Base-by-base conservation (phyloP, 441 rosid species). In the Erodium trifolium region DNA sequence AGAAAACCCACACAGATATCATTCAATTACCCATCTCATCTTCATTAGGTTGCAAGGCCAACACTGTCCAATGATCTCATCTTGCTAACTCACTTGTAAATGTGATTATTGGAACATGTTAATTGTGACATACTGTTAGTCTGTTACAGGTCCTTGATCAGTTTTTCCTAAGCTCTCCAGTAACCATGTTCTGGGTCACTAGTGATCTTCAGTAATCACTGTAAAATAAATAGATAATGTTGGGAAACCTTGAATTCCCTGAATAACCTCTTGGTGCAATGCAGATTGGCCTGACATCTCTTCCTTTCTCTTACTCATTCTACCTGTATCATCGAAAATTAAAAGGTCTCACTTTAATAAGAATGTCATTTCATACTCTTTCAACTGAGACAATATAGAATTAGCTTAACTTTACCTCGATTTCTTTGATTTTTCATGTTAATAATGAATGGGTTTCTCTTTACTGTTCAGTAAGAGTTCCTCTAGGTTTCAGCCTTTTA, bases 401-500 rank as follows among this genome's bases (percentile, higher is more conserved):
- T 49, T 14, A n/a, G 57, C 57, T 49, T 9, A 41, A 41, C 45
- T 41, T 41, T 41, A 41, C 45, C 45, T 41, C 5, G 45, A 41
- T 41, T 9, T 41, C 45, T 41, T 41, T 41, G 17, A 49, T n/a
- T 49, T 16, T 10, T 72, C 67, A 68, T 59, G 67, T 64, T n/a
- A 27, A 2, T 34, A 34, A 5, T n/a, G 45, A 35, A 31, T 11
- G 43, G 4, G 43, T 34, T 60, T 60, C 41, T 67, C 69, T 67
- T n/a, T 68, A 29, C n/a, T 67, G 64, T 49, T 72, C 60, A 19
- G 59, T 73, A 69, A 63, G 57, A 13, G 55, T 29, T 60, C 65
- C 37, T 70, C 72, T 43, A 57, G 43, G 37, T 74, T 70, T 79
- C 74, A 72, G 76, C 74, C 72, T 65, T 72, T 71, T 69, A 72